Evolutionary conservation across 129 eudicot genomes (phyloP), one percentile per base, ranked within the genome.

Genomic region (Sambucus nigra): DNA sequence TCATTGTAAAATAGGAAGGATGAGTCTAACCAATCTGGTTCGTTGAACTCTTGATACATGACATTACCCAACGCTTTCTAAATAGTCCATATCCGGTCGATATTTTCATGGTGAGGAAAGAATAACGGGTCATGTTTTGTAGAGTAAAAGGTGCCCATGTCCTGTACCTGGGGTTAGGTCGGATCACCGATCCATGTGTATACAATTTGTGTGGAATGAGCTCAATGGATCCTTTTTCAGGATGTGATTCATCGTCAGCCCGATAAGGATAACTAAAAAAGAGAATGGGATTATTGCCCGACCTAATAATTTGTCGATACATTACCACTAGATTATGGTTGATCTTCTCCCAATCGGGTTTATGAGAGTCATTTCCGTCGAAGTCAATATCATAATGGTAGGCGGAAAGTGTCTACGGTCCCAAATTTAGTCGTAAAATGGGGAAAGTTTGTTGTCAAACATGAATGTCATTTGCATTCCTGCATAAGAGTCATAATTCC

Each of bases 141-240:
- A 4, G 91, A 73, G 58, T 77, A 81, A 27, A 77, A 73, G 25
- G 66, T 70, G 0, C 92, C 92, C 92, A 82, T 73, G 69, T 82
- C 63, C 45, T 77, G 82, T 1, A 16, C 1, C 25, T 63, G 64
- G 5, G 64, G 71, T 10, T 80, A 73, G 7, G 32, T 42, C 18
- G 52, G 41, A 15, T 70, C 74, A 2, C 79, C 85, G 0, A 71
- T 22, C 84, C 84, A 81, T 0, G 49, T 58, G 7, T 82, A 85
- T 42, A 71, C 60, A 9, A 82, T 56, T 56, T 65, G 23, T 82
- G 92, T 14, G 79, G 76, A 27, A 49, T 39, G 48, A 32, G 41
- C 65, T 82, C 92, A 7, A 82, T 24, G 11, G 75, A 49, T 5
- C 92, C 92, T 2, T 46, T 31, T 1, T 76, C 76, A 0, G 74